Base-by-base conservation (phyloP, 2,329 filamentous ascomycete genomes). In the Trichoderma simmonsii region DNA sequence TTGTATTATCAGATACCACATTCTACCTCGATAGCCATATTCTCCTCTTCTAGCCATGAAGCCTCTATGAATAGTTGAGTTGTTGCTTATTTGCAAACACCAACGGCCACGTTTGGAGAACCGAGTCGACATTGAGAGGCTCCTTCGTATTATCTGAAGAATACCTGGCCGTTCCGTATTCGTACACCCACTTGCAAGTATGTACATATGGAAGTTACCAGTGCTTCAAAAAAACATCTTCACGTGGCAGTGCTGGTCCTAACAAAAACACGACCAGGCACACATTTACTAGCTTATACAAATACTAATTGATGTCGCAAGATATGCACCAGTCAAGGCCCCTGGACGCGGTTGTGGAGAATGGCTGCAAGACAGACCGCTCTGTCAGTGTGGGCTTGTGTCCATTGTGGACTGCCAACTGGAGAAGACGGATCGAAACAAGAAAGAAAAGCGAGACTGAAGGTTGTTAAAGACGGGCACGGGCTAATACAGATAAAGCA, bases 241-340 rank as follows among this genome's bases (percentile, higher is more conserved):
- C 43, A 48, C 43, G 43, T 48, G 43, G 43, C 43, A 48, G 43
- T 51, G n/a, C n/a, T 51, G 43, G n/a, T 21, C 43, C 43, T 11
- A n/a, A 21, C 43, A 21, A 43, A 9, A 51, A 51, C 1, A 51
- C 43, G 43, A 51, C 43, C 18, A 21, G 43, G n/a, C n/a, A 21
- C 43, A 3, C n/a, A n/a, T 9, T 21, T 51, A 51, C 43, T 51
- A 51, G 43, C 43, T 51, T n/a, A 51, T 51, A 51, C 43, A 51
- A 51, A 51, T 51, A 12, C 43, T 21, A 51, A 21, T 51, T 51
- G n/a, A 51, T 51, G 43, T 51, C 43, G 43, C 43, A 51, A 12
- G 43, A 51, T 51, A 60, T 80, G 39, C 72, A 69, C 77, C 76
- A 78, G 80, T 80, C 63, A 78, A 51, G 56, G n/a, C 36, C 65